Base-by-base conservation (phyloP, 2,329 filamentous ascomycete genomes). In the Botrytis medusae region DNA sequence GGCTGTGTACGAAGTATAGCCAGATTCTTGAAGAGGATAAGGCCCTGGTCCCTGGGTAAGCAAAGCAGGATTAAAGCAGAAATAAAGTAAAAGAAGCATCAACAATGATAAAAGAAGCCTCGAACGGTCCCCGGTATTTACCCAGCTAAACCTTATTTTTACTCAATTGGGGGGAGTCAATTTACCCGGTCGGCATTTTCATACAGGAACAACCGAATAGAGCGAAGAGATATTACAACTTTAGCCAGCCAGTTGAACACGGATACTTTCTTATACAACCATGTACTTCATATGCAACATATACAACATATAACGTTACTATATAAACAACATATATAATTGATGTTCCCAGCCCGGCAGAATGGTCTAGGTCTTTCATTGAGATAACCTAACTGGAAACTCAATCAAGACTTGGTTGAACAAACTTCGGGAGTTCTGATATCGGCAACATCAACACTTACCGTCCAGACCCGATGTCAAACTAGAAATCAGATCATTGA, bases 171-270 rank as follows among this genome's bases (percentile, higher is more conserved):
- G 60, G 25, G 60, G 34, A 42, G 37, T 14, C 2, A 14, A 42
- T 64, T 64, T 64, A 64, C 40, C 61, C 61, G 61, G 61, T 46
- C 61, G 61, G 40, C 61, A 64, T n/a, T 14, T 63, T 64, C n/a
- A 44, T 18, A 7, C 9, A 3, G 22, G 10, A 44, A 46, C 16
- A 22, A 32, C 37, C 61, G 61, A 44, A 29, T 63, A 1, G 34
- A 29, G 61, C 32, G 32, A 61, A 7, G 5, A 7, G 34, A 37
- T 37, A 37, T 37, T 7, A 37, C 34, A 37, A 37, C 34, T 4
- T 37, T 5, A 34, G 34, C 34, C 34, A 34, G 37, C 37, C 37
- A 37, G 37, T 37, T 7, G 37, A 37, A 37, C 37, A 37, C 37
- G 37, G 37, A 8, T 37, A 1, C 37, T 37, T 37, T 9, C 37